Percentiles rank a stretch among this genome's conserved stretches.
These are phyloP conservation scores for Platanus orientalis DNA, from an alignment of 164 flowering plant genomes.

Conservation along the genomic window DNA sequence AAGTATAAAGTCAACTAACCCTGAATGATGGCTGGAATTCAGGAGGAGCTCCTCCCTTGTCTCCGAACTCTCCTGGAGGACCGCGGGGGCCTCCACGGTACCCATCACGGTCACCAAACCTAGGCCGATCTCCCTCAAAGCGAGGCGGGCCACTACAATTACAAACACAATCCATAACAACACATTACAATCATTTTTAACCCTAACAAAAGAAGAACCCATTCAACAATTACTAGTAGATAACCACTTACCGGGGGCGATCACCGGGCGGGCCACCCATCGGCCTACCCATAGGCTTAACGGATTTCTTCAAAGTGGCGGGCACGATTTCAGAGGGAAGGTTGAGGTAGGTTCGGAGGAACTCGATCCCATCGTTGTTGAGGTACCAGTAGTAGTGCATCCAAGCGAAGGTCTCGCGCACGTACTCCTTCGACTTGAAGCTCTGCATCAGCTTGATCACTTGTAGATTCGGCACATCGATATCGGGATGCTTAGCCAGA, in stretches of 20 bases:
- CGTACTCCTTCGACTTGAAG: constrained; percentile 45
- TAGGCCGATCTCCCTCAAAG: constrained; percentile 33
- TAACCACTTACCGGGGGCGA: constrained; percentile 30
- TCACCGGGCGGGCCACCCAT: constrained; percentile 43
- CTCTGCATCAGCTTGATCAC: constrained; percentile 53
- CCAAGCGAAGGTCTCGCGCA: constrained; percentile 41
- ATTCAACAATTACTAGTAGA: too few relatives aligned
- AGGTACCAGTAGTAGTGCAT: constrained; percentile 44
- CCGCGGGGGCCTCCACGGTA: constrained; percentile 45
- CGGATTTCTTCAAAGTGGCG: constrained; percentile 44
- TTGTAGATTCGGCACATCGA: constrained; percentile 48
- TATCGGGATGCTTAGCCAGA: constrained; percentile 45
- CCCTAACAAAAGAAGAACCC: too few relatives aligned
- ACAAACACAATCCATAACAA: not conserved
- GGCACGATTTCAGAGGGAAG: constrained; percentile 52
- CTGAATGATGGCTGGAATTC: constrained; percentile 17
- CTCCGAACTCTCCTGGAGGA: constrained; percentile 31
- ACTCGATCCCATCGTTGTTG: constrained; percentile 39
- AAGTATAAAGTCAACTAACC: not conserved
- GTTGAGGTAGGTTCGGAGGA: constrained; percentile 32
- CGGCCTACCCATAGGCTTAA: constrained; percentile 38
- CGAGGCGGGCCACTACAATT: constrained; percentile 16
- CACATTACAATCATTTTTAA: too few relatives aligned
- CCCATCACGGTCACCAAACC: constrained; percentile 36
- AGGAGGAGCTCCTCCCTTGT: constrained; percentile 21